Percentiles rank a stretch among this genome's conserved stretches.
phyloP scores from a whole-genome alignment of 768 basidiomycete genomes.

The Boletus pseudo-olivaceus region DNA sequence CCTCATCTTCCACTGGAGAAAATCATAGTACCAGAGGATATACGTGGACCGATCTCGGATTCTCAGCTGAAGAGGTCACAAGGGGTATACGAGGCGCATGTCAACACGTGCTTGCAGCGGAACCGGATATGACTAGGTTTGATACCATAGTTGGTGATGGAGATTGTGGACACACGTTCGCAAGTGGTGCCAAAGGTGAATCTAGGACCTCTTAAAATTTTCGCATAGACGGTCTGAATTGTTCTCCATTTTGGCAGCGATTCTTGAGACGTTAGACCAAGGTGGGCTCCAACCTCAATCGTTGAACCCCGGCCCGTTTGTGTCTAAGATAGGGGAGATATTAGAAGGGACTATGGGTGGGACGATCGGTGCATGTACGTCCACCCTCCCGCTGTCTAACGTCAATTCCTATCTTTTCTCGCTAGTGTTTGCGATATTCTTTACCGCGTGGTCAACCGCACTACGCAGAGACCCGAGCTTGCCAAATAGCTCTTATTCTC shows the following conservation, averaged over 20 bases:
- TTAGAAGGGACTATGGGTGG: conserved; percentile 53
- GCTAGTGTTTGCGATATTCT: conserved; percentile 44
- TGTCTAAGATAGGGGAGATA: conserved; percentile 36
- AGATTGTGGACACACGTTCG: conserved; percentile 59
- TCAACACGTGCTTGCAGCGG: conserved; percentile 40
- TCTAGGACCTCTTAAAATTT: background rate
- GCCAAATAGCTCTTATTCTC: background rate
- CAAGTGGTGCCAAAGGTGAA: conserved; percentile 42
- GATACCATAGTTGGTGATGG: conserved; percentile 64
- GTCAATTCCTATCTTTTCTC: background rate
- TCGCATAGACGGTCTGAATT: background rate
- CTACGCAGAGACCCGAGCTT: background rate
- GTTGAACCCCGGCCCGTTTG: conserved; percentile 20
- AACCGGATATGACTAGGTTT: conserved; percentile 51
- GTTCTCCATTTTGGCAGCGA: conserved; percentile 15
- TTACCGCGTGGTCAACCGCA: conserved; percentile 35
- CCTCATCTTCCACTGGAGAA: background rate
- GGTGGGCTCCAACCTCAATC: conserved; percentile 20
- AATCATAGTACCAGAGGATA: background rate
- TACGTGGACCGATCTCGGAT: conserved; percentile 8
- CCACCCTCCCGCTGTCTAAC: conserved; percentile 15
- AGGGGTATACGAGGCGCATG: conserved; percentile 33
- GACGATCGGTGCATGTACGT: conserved; percentile 49
- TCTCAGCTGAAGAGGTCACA: conserved; percentile 9
- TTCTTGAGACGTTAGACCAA: conserved; percentile 32